A percentile compares a stretch with the other conserved stretches of the same genome.
Conservation (phyloP, 805 yeast species). For the Zygoascus tannicola region DNA sequence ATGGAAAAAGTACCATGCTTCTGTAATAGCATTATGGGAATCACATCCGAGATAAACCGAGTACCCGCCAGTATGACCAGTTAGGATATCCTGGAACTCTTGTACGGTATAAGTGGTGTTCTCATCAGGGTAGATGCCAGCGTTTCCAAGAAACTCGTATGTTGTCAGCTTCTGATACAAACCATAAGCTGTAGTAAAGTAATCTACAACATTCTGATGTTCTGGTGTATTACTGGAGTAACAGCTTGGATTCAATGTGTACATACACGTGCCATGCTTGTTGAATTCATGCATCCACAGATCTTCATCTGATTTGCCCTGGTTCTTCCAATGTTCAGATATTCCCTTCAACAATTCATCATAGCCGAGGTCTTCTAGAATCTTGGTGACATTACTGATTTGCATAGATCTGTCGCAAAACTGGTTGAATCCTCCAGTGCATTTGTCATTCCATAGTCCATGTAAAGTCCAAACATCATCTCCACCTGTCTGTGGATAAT, state of each 20-base stretch:
- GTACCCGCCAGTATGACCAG: constrained; percentile 36
- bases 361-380: constrained; percentile 36
- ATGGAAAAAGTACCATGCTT: constrained; percentile 75
- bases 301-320: constrained; percentile 53
- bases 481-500: constrained; percentile 64
- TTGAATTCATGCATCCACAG: constrained; percentile 90
- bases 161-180: constrained; percentile 57
- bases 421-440: constrained; percentile 74
- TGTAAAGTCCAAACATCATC: constrained; percentile 66
- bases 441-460: constrained; percentile 84
- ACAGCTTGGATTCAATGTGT: constrained; percentile 66
- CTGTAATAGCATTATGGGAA: constrained; percentile 40
- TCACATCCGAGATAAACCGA: constrained; percentile 53
- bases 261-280: constrained; percentile 89
- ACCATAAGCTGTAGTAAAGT: constrained; percentile 50
- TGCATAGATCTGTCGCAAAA: constrained; percentile 59
- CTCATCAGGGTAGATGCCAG: constrained; percentile 62
- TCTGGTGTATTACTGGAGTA: constrained; percentile 32
- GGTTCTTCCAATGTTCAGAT: constrained; percentile 62
- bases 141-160: constrained; percentile 50
- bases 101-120: constrained; percentile 45
- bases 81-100: constrained; percentile 29
- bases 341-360: constrained; percentile 46
- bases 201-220: constrained; percentile 52
- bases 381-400: constrained; percentile 40